A percentile compares a stretch with the other conserved stretches of the same genome.
Conservation (phyloP, 2,329 filamentous ascomycete genomes). For the Thermoascus crustaceus region DNA sequence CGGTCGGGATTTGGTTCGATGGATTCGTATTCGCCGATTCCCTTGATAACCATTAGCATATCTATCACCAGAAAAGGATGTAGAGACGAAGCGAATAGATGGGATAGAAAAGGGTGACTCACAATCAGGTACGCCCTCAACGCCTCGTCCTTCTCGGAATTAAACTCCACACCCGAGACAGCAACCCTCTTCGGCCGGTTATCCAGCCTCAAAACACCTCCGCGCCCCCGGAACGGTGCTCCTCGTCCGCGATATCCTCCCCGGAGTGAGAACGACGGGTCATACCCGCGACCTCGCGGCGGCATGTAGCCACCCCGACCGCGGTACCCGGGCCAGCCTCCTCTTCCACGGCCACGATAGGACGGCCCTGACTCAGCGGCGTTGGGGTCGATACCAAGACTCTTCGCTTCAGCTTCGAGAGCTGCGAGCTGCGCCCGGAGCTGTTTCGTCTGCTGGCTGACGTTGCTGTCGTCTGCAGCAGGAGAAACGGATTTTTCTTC, state of each 20-base stretch:
- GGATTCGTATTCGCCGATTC: slow-evolving; percentile 39
- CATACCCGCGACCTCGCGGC: slow-evolving; percentile 35
- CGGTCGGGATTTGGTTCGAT: slow-evolving; percentile 36
- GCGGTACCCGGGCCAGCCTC: slow-evolving; percentile 23
- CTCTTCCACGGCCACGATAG: slow-evolving; percentile 18
- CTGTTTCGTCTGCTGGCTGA: slow-evolving; percentile 42
- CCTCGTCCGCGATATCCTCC: slow-evolving; percentile 38
- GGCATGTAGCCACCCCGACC: slow-evolving; percentile 33
- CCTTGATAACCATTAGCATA: slow-evolving; percentile 23
- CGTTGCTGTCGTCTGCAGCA: slow-evolving; percentile 29
- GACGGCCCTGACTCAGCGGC: slow-evolving; percentile 21
- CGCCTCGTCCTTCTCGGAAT: slow-evolving; percentile 46
- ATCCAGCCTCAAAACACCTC: slow-evolving; percentile 49
- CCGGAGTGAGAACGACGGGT: slow-evolving; percentile 30
- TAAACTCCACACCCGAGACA: slow-evolving; percentile 41
- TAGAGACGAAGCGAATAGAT: no score
- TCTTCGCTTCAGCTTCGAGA: slow-evolving; percentile 48
- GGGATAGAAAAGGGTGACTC: slow-evolving; percentile 14
- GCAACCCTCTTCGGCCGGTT: slow-evolving; percentile 50
- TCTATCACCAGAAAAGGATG: slow-evolving; percentile 13
- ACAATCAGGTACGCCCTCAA: slow-evolving; percentile 49
- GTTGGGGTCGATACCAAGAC: slow-evolving; percentile 43
- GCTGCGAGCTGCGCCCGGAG: slow-evolving; percentile 48
- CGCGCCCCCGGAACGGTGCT: slow-evolving; percentile 31
- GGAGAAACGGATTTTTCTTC: slow-evolving; percentile 10